Conservation (phyloP, 345 rosid species). For the Gossypium ekmanianum region DNA sequence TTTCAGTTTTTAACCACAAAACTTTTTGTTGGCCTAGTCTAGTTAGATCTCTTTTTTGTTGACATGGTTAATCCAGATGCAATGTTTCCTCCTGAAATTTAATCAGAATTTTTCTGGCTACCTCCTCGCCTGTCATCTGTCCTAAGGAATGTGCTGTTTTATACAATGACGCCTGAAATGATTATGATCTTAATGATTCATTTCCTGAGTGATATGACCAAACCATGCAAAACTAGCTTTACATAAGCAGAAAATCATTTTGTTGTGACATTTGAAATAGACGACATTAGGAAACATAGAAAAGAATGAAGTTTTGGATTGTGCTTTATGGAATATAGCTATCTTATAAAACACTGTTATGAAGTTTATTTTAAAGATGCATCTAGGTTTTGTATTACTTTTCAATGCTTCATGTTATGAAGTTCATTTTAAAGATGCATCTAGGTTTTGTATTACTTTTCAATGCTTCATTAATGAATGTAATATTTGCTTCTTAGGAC, state of each 20-base stretch:
- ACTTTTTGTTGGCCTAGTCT: neutral
- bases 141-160: neutral
- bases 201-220: neutral
- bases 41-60: neutral
- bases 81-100: neutral
- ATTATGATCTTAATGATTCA: neutral
- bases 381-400: neutral
- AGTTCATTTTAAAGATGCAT: neutral
- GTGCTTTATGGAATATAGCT: neutral
- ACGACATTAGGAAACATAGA: neutral
- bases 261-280: neutral
- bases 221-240: neutral
- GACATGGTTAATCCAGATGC: neutral
- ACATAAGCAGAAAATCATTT: neutral
- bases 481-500: constrained; percentile 3
- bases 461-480: neutral
- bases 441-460: neutral
- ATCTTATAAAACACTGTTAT: neutral
- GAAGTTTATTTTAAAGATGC: neutral
- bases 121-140: neutral
- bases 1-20: no score
- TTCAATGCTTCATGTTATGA: neutral
- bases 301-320: neutral
- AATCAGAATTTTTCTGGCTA: neutral
- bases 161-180: neutral